phyloP scores from a whole-genome alignment of 2,329 filamentous ascomycete species.

The Apiospora kogelbergensis region DNA sequence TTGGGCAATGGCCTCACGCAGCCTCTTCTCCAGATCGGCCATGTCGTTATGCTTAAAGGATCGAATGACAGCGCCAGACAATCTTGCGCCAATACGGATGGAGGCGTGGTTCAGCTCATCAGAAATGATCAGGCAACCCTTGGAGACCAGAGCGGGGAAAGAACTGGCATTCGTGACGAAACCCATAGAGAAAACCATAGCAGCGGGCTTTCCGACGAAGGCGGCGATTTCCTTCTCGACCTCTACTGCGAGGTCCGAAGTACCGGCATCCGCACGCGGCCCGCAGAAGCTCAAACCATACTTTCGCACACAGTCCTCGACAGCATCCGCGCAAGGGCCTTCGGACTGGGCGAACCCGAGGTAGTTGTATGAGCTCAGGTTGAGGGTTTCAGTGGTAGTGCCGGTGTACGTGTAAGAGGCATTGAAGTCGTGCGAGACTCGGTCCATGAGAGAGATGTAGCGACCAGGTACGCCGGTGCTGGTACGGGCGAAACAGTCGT shows the following conservation, averaged over 20 bases:
- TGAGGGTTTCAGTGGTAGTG: constrained; percentile 89
- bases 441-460: constrained; percentile 90
- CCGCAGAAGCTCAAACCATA: constrained; percentile 84
- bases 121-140: constrained; percentile 91
- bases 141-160: constrained; percentile 89
- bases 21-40: constrained; percentile 76
- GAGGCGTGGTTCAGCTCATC: constrained; percentile 98
- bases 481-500: constrained; percentile 93
- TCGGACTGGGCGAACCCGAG: constrained; percentile 97
- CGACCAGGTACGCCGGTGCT: constrained; percentile 92
- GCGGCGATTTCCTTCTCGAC: constrained; percentile 86
- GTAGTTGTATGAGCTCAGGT: constrained; percentile 99
- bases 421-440: constrained; percentile 89
- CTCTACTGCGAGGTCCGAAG: constrained; percentile 82
- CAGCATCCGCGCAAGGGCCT: constrained; percentile 90
- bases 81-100: constrained; percentile 89
- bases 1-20: constrained; percentile 92
- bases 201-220: constrained; percentile 91
- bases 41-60: constrained; percentile 99
- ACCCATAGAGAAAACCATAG: constrained; percentile 99
- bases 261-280: constrained; percentile 80
- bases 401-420: constrained; percentile 85
- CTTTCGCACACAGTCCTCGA: constrained; percentile 80
- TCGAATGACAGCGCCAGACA: constrained; percentile 91
- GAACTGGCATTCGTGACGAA: constrained; percentile 94